These are phyloP conservation scores for Hygrophorus pudorinus DNA, from an alignment of 768 basidiomycete genomes.

Conservation along the genomic window DNA sequence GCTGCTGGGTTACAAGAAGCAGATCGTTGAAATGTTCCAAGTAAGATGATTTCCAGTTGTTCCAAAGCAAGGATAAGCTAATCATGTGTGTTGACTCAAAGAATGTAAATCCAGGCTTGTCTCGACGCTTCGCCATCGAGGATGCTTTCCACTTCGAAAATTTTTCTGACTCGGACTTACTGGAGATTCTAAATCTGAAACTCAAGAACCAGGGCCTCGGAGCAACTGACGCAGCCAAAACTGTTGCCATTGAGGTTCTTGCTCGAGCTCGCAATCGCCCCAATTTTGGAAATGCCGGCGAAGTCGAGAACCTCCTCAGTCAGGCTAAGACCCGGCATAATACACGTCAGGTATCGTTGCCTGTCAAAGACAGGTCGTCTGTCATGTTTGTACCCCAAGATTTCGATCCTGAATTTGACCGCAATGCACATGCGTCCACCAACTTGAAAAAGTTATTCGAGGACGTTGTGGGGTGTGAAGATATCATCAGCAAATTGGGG, in stretches of 20 bases:
- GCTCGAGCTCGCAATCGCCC: constrained; percentile 34
- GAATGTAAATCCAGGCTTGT: constrained; percentile 60
- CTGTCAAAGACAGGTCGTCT: constrained; percentile 15
- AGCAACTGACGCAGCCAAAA: constrained; percentile 48
- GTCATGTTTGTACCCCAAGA: constrained; percentile 49
- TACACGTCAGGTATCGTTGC: constrained; percentile 22
- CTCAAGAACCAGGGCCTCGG: constrained; percentile 45
- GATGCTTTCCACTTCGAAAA: constrained; percentile 60
- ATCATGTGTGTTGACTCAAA: not conserved
- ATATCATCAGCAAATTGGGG: constrained; percentile 38
- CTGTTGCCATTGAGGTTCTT: constrained; percentile 43
- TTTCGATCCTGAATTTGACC: constrained; percentile 52
- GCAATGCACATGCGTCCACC: constrained; percentile 32
- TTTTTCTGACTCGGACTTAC: constrained; percentile 44
- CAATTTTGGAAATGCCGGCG: constrained; percentile 59
- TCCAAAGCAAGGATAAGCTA: not conserved
- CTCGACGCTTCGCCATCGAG: constrained; percentile 59
- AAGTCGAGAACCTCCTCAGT: constrained; percentile 50
- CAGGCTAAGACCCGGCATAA: constrained; percentile 42
- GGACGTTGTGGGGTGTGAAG: constrained; percentile 52
- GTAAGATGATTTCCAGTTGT: constrained; percentile 19
- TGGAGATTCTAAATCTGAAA: constrained; percentile 45
- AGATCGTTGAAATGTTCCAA: constrained; percentile 72
- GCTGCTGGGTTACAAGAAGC: constrained; percentile 51
- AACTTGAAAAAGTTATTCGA: constrained; percentile 51